Conservation (phyloP, 345 rosid species). For the Melaleuca alternifolia region DNA sequence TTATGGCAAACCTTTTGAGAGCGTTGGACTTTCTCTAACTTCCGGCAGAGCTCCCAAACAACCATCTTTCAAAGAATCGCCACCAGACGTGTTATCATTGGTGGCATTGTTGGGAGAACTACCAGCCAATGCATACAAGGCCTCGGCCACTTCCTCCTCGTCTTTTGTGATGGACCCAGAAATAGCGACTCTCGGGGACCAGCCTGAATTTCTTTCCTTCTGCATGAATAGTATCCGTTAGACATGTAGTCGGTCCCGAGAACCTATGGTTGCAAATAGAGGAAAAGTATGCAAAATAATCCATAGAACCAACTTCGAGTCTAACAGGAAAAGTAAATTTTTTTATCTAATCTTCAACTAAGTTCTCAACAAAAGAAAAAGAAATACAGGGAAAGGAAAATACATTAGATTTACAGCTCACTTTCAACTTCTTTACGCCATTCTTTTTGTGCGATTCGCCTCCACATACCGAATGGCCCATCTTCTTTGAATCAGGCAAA, state of each 20-base stretch:
- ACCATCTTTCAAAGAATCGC: conserved; percentile 2
- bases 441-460: conserved; percentile 27
- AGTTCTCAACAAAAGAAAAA: not conserved
- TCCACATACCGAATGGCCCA: conserved; percentile 20
- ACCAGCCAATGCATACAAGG: conserved; percentile 71
- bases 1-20: conserved; percentile 11
- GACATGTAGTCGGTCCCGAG: not conserved
- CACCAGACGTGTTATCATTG: conserved; percentile 12
- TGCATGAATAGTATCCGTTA: conserved; percentile 3
- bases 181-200: conserved; percentile 8
- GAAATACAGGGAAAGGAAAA: not conserved
- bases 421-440: conserved; percentile 27
- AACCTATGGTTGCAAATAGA: not conserved
- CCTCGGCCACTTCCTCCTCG: conserved; percentile 94
- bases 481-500: conserved; percentile 45
- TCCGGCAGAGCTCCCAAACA: conserved; percentile 8
- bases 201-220: conserved; percentile 10
- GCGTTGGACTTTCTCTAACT: conserved; percentile 3
- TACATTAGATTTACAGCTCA: conserved; percentile 3
- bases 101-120: conserved; percentile 35
- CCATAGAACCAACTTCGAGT: not conserved
- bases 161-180: conserved; percentile 71
- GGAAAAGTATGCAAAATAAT: not conserved
- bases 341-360: not conserved
- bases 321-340: not conserved